Conservation (phyloP, 306 rosid species). For the Datisca glomerata region DNA sequence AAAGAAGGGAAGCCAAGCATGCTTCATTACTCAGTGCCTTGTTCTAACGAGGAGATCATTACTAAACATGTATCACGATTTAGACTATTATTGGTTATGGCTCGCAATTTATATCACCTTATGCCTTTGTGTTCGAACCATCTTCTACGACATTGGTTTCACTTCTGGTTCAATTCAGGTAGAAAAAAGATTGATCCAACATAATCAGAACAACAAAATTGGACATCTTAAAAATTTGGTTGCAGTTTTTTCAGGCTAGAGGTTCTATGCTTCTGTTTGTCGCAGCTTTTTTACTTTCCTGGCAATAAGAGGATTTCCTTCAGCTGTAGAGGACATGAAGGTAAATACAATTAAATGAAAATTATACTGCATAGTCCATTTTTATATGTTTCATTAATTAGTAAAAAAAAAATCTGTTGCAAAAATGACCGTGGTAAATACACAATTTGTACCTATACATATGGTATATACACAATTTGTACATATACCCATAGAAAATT, state of each 20-base stretch:
- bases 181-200: background rate
- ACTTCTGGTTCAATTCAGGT: conserved; percentile 37
- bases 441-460: too few species aligned
- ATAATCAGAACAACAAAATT: too few species aligned
- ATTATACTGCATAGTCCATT: background rate
- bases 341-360: conserved; percentile 20
- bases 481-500: too few species aligned
- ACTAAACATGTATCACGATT: conserved; percentile 48
- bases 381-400: too few species aligned
- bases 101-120: conserved; percentile 30
- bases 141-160: conserved; percentile 25
- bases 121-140: conserved; percentile 28
- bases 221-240: background rate
- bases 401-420: too few species aligned
- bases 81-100: conserved; percentile 63
- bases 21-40: conserved; percentile 30
- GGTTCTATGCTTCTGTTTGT: conserved; percentile 43
- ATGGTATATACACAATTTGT: too few species aligned
- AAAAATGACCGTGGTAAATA: too few species aligned
- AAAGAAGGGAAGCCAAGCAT: conserved; percentile 33
- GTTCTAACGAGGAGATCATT: conserved; percentile 48
- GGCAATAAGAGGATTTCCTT: conserved; percentile 73
- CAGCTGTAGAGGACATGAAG: conserved; percentile 66
- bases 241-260: conserved; percentile 38
- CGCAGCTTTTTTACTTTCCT: conserved; percentile 47